Conservation (phyloP, 495 filamentous ascomycete genomes). For the Schizothecium vesticola region DNA sequence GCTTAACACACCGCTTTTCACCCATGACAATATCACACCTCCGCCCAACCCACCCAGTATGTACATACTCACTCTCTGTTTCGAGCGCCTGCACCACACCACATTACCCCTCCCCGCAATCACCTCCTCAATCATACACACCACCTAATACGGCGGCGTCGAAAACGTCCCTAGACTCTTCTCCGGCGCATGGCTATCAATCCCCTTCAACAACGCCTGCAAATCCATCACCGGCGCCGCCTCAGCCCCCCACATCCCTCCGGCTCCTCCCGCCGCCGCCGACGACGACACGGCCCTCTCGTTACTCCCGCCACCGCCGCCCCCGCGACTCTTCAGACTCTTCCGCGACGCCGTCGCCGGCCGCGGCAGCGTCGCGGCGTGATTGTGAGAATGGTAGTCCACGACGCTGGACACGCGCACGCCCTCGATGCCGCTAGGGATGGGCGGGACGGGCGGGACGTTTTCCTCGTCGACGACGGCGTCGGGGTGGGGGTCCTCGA, state of each 20-base stretch:
- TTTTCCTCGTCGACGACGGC: slow-evolving; percentile 14
- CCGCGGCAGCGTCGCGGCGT: slow-evolving; percentile 20
- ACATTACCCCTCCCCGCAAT: not conserved
- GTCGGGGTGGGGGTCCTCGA: not conserved
- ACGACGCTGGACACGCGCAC: slow-evolving; percentile 15
- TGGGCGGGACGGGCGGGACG: slow-evolving; percentile 42
- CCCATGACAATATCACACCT: not conserved
- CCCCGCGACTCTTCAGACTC: slow-evolving; percentile 38
- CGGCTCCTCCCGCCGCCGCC: slow-evolving; percentile 21
- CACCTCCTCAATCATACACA: not conserved
- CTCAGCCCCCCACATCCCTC: slow-evolving; percentile 15
- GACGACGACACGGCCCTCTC: slow-evolving; percentile 32
- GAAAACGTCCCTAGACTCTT: slow-evolving; percentile 36
- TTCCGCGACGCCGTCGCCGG: slow-evolving; percentile 27
- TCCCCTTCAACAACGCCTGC: slow-evolving; percentile 40
- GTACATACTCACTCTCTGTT: not conserved
- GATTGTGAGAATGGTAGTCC: slow-evolving; percentile 7
- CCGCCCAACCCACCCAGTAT: not conserved
- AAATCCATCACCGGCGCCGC: slow-evolving; percentile 37
- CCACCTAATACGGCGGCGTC: slow-evolving; percentile 39
- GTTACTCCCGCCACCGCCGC: not conserved
- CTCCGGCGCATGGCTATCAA: slow-evolving; percentile 41
- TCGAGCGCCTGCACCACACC: not conserved
- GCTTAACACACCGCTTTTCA: not conserved
- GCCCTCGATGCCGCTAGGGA: slow-evolving; percentile 28